These are phyloP conservation scores for Chalciporus piperatus DNA, from an alignment of 768 basidiomycete species.

Conservation along the genomic window DNA sequence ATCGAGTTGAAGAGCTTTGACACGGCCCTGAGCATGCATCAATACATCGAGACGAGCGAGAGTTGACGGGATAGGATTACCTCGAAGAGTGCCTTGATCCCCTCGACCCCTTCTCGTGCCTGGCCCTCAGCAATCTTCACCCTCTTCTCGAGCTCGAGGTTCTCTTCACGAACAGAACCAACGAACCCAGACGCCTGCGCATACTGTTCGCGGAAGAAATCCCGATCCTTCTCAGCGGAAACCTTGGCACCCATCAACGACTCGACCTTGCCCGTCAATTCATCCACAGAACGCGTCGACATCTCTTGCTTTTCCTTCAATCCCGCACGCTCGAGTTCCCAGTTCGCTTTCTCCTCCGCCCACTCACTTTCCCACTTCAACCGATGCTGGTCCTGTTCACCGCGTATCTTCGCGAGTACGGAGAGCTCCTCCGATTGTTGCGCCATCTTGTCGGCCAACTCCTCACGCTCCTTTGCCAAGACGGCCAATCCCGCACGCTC, in stretches of 20 bases:
- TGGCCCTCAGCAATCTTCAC: constrained; percentile 51
- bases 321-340: constrained; percentile 34
- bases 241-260: constrained; percentile 29
- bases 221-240: constrained; percentile 43
- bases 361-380: constrained; percentile 17
- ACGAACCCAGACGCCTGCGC: constrained; percentile 49
- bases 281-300: constrained; percentile 13
- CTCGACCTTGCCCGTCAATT: constrained; percentile 22
- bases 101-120: constrained; percentile 50
- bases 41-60: not conserved
- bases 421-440: constrained; percentile 11
- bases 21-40: constrained; percentile 27
- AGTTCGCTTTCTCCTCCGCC: constrained; percentile 26
- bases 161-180: constrained; percentile 44
- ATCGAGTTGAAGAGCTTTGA: constrained; percentile 48
- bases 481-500: constrained; percentile 30
- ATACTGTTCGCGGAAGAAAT: constrained; percentile 58
- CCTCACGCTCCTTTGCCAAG: too few species aligned
- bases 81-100: constrained; percentile 50
- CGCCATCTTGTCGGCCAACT: not conserved
- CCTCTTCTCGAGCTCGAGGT: constrained; percentile 47
- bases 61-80: constrained; percentile 4
- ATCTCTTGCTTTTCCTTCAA: constrained; percentile 23
- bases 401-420: constrained; percentile 2
- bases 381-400: constrained; percentile 12